phyloP scores from a whole-genome alignment of 75 land plant genomes.

The Sequoiadendron giganteum region DNA sequence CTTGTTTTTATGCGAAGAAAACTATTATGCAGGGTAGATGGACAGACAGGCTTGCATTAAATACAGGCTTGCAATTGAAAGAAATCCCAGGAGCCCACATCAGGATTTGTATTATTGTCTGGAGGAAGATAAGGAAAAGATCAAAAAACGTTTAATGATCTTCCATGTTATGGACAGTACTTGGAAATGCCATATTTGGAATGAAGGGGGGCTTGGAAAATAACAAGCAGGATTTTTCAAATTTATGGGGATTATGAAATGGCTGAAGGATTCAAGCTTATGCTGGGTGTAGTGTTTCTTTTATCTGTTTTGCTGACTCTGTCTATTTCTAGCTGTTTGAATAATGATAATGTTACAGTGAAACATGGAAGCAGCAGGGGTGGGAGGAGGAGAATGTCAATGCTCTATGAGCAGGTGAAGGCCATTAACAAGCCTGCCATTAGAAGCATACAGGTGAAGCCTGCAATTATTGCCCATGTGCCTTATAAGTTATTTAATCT shows the following conservation, averaged over 20 bases:
- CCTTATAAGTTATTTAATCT: not conserved
- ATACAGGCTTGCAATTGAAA: not conserved
- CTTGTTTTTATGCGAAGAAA: not conserved
- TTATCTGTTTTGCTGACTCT: not conserved
- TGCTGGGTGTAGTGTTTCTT: not conserved
- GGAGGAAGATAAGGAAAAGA: not conserved
- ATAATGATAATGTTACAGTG: not conserved
- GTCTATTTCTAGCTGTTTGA: not conserved
- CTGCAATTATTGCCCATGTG: not conserved
- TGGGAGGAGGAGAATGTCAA: constrained; percentile 38
- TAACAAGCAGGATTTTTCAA: not conserved
- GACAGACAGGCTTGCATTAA: not conserved
- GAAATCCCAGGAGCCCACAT: not conserved
- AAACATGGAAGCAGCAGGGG: not conserved
- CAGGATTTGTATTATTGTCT: not conserved
- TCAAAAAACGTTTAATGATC: not conserved
- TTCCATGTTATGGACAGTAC: not conserved
- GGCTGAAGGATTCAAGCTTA: not conserved
- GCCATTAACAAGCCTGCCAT: constrained; percentile 76
- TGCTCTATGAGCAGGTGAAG: constrained; percentile 53
- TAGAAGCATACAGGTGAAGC: constrained; percentile 58
- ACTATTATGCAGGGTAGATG: not conserved
- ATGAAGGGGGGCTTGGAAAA: not conserved
- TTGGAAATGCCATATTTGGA: not conserved
- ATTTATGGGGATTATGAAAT: not conserved